phyloP scores from a whole-genome alignment of 169 alveolate species.

The Plasmodium vivax region DNA sequence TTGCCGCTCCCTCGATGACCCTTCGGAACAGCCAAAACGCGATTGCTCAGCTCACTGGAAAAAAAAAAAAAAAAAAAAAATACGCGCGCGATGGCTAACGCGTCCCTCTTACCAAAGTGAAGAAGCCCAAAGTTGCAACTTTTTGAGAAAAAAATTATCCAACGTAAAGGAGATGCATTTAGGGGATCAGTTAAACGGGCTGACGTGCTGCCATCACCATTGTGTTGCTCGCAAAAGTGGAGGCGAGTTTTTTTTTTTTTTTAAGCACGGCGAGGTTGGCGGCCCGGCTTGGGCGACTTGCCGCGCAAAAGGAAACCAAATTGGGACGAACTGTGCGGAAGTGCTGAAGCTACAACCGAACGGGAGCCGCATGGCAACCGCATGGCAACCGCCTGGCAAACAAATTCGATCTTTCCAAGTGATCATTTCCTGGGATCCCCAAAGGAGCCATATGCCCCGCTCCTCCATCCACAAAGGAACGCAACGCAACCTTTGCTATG shows the following conservation, averaged over 20 bases:
- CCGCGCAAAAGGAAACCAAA: neutral
- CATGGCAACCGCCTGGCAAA: no score
- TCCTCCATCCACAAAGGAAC: neutral
- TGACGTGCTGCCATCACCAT: neutral
- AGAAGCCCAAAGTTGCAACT: neutral
- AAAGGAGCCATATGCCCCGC: neutral
- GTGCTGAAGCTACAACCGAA: neutral
- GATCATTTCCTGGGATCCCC: neutral
- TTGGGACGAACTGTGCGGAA: neutral
- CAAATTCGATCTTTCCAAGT: neutral
- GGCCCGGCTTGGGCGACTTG: neutral
- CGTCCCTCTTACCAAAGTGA: neutral
- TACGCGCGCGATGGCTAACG: neutral
- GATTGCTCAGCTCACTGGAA: neutral
- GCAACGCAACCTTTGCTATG: neutral
- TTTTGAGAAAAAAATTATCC: neutral
- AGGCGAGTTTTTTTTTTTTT: neutral
- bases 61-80: no score
- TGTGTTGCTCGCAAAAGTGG: neutral
- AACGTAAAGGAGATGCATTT: neutral
- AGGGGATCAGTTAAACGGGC: neutral
- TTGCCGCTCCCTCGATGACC: neutral
- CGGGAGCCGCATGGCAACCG: neutral
- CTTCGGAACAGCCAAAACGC: neutral
- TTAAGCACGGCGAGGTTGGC: neutral